These are phyloP conservation scores for Tilletia horrida DNA, from an alignment of 1,284 basidiomycete species.

Conservation along the genomic window DNA sequence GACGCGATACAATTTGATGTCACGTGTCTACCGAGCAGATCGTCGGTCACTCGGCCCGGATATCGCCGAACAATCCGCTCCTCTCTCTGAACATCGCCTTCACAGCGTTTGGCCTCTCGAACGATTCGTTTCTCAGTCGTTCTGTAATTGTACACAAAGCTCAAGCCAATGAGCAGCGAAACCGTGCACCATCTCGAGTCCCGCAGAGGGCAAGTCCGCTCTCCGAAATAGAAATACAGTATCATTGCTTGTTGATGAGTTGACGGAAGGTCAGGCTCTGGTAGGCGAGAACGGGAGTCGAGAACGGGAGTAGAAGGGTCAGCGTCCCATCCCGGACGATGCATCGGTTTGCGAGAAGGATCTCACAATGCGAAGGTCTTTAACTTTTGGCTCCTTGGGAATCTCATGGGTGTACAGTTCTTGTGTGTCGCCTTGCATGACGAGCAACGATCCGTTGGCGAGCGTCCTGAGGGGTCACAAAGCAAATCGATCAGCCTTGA, in stretches of 20 bases:
- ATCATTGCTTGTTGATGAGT: neutral
- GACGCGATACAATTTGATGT: too few relatives aligned
- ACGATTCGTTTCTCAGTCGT: neutral
- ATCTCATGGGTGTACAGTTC: slow-evolving; percentile 59
- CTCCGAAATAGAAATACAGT: neutral
- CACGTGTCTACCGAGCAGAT: too few relatives aligned
- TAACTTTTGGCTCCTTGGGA: slow-evolving; percentile 43
- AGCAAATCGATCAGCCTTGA: neutral
- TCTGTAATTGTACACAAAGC: neutral
- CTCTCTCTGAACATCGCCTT: too few relatives aligned
- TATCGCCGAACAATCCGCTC: too few relatives aligned
- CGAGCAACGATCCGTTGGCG: slow-evolving; percentile 59
- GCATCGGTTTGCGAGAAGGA: too few relatives aligned
- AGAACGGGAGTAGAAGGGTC: neutral
- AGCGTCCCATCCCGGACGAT: too few relatives aligned
- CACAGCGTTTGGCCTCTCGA: too few relatives aligned
- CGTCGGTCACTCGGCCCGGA: too few relatives aligned
- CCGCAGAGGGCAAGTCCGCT: too few relatives aligned
- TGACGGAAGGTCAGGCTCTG: slow-evolving; percentile 2
- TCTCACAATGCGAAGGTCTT: slow-evolving; percentile 35
- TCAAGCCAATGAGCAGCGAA: neutral
- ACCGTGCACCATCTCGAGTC: too few relatives aligned
- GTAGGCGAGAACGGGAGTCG: neutral
- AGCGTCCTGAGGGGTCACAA: slow-evolving; percentile 47
- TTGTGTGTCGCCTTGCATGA: slow-evolving; percentile 62